Base-by-base conservation (phyloP, 495 filamentous ascomycete species). In the Oleoguttula mirabilis region DNA sequence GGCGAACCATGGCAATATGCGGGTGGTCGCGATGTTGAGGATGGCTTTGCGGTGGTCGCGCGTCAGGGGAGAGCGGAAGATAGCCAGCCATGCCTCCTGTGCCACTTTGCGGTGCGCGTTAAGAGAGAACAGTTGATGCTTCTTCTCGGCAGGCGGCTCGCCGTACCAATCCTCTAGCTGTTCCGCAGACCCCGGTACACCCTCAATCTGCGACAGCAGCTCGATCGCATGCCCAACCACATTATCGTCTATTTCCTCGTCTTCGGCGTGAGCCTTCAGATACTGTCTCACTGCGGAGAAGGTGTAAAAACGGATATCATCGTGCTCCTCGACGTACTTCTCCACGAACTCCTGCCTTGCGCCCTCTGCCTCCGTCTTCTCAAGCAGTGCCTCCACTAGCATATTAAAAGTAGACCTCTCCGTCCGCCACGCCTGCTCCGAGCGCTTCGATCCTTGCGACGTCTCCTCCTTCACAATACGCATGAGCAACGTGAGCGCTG, bases 231-330 rank as follows among this genome's bases (percentile, higher is more conserved):
- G 55, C 14, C 32, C 27, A 14, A 35, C 12, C 17, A 24, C 23
- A 11, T 36, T 20, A n/a, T 23, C 33, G 19, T 43, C 33, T 17
- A 21, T 17, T 14, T 20, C 12, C 12, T 11, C 38, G 14, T 30
- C 25, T 8, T 16, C 36, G 12, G 22, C 24, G 8, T 40, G 12
- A 27, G 12, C 17, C 19, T 28, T 37, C 15, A 56, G 41, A 14
- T 37, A 16, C 11, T 45, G 50, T 39, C 71, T 77, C 27, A 88
- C 64, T 22, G 70, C 69, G 35, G 71, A 60, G 52, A 93, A 84
- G 6, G 84, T 84, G 54, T 82, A 80, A 57, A 77, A 94, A 44
- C 86, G 64, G 43, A 95, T 68, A 64, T 98, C 90, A 42, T 93
- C 82, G 57, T 79, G 88, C 47, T 74, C 64, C 45, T 80, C 76